A percentile compares a stretch with the other conserved stretches of the same genome.
phyloP scores from a whole-genome alignment of 352 stramenopile species.

The Phytophthora tubulina region DNA sequence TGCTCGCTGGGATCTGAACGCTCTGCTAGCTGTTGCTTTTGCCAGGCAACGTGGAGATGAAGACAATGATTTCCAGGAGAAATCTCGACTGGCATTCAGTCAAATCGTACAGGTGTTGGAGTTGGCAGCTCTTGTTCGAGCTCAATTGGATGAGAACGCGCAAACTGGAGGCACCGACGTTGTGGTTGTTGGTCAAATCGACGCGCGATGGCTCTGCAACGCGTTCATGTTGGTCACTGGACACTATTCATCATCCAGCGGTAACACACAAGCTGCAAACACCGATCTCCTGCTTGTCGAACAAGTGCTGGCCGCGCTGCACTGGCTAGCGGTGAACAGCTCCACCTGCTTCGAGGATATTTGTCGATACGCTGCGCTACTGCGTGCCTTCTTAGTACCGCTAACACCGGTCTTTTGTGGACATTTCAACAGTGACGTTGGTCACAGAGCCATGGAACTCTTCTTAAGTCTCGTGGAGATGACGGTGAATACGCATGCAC shows the following conservation, averaged over 20 bases:
- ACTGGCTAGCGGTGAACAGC: constrained; percentile 43
- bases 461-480: constrained; percentile 48
- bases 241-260: neutral
- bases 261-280: neutral
- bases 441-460: constrained; percentile 27
- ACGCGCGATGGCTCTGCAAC: constrained; percentile 38
- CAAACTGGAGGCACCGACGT: constrained; percentile 11
- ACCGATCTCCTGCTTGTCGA: constrained; percentile 33
- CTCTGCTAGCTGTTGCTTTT: constrained; percentile 53
- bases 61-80: constrained; percentile 56
- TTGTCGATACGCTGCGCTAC: constrained; percentile 33
- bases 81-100: constrained; percentile 28
- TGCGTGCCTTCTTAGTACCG: constrained; percentile 38
- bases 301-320: constrained; percentile 43
- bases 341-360: constrained; percentile 43
- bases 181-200: constrained; percentile 30
- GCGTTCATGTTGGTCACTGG: constrained; percentile 35
- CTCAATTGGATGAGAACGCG: constrained; percentile 29
- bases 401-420: constrained; percentile 33
- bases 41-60: constrained; percentile 44
- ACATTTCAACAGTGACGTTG: constrained; percentile 2
- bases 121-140: constrained; percentile 30
- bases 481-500: constrained; percentile 37
- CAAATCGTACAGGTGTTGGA: constrained; percentile 55
- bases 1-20: constrained; percentile 58